Evolutionary conservation across 768 basidiomycete species (phyloP).

Genomic region (Naganishia antarctica): DNA sequence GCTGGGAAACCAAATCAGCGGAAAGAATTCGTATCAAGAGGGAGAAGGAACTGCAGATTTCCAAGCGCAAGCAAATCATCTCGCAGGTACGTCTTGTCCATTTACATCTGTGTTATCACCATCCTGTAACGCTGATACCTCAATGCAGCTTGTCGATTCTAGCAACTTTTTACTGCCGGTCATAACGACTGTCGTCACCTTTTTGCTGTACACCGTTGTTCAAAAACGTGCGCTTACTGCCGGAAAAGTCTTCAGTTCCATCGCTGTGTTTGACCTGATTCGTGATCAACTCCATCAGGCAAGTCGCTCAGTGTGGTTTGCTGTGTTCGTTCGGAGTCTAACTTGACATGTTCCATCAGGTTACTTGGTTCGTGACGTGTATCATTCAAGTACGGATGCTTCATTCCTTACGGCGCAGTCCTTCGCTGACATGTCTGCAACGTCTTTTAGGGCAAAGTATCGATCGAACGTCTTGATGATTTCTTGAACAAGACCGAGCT

Average conservation of each 20-base stretch:
- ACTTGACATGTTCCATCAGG: neutral
- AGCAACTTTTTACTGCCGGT: slow-evolving; percentile 61
- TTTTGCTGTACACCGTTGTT: slow-evolving; percentile 56
- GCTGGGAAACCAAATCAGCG: slow-evolving; percentile 54
- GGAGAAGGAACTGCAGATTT: slow-evolving; percentile 59
- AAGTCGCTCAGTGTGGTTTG: neutral
- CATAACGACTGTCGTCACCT: slow-evolving; percentile 60
- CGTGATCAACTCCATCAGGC: slow-evolving; percentile 51
- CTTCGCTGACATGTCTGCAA: no score
- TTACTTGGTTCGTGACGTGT: slow-evolving; percentile 14
- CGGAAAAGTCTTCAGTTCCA: slow-evolving; percentile 54
- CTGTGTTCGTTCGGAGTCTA: no score
- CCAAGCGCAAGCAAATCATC: slow-evolving; percentile 57
- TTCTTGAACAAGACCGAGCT: slow-evolving; percentile 53
- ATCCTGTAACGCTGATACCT: slow-evolving; percentile 53
- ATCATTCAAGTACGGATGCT: neutral
- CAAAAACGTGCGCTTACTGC: slow-evolving; percentile 51
- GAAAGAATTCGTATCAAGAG: slow-evolving; percentile 57
- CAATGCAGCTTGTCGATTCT: slow-evolving; percentile 30
- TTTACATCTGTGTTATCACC: neutral
- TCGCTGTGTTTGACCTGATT: slow-evolving; percentile 63
- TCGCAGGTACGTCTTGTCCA: slow-evolving; percentile 46
- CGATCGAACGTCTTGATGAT: slow-evolving; percentile 58
- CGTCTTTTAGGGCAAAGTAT: slow-evolving; percentile 57
- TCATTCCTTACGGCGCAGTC: no score